Conservation (phyloP, 805 yeast species). For the Saturnispora serradocipensis region DNA sequence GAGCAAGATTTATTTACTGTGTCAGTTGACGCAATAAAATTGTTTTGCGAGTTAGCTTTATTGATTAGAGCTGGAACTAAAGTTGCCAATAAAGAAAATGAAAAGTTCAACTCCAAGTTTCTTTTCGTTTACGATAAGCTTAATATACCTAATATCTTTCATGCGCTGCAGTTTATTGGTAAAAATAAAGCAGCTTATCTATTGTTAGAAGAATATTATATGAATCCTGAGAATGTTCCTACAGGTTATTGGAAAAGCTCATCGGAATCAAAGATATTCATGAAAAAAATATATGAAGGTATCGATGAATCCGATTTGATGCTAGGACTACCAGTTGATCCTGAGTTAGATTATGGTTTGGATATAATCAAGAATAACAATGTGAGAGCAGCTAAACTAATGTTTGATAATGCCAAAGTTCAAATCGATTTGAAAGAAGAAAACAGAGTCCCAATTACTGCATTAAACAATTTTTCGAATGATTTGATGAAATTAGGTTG, state of each 20-base stretch:
- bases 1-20: conserved; percentile 8
- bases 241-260: background rate
- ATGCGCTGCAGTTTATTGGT: conserved; percentile 27
- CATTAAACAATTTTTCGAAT: conserved; percentile 19
- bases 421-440: conserved; percentile 33
- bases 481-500: conserved; percentile 45
- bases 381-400: conserved; percentile 25
- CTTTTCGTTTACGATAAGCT: conserved; percentile 23
- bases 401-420: conserved; percentile 47
- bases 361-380: conserved; percentile 29
- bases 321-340: conserved; percentile 54
- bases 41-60: conserved; percentile 27
- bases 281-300: conserved; percentile 35
- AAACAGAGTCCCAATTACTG: background rate
- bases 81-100: conserved; percentile 10
- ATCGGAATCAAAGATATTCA: conserved; percentile 8
- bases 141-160: conserved; percentile 24
- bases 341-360: conserved; percentile 45
- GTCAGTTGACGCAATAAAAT: conserved; percentile 12
- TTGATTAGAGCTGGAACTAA: conserved; percentile 34
- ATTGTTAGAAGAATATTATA: conserved; percentile 37
- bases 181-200: conserved; percentile 36
- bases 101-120: conserved; percentile 18
- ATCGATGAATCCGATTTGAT: conserved; percentile 57
- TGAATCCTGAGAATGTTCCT: conserved; percentile 9